Conservation (phyloP, 1,284 basidiomycete genomes). For the Schizopora paradoxa region DNA sequence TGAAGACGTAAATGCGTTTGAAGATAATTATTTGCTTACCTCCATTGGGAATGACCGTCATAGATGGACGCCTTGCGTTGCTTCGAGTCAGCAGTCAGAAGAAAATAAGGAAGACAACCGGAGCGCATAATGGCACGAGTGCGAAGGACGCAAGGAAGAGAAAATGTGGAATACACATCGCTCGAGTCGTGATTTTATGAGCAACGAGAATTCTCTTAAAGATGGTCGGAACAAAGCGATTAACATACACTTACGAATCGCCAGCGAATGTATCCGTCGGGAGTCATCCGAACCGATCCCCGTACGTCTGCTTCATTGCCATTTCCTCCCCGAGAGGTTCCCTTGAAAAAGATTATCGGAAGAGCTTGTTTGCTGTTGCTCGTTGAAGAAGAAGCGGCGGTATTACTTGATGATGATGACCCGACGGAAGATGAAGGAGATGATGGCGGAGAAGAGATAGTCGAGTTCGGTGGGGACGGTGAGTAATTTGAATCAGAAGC, state of each 20-base stretch:
- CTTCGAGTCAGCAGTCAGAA: conserved; percentile 7
- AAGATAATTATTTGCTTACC: conserved; percentile 30
- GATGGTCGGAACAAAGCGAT: neutral
- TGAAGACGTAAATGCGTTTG: neutral
- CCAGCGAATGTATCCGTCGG: conserved; percentile 54
- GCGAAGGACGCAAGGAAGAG: neutral
- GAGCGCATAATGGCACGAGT: neutral
- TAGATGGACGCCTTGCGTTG: conserved; percentile 42
- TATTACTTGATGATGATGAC: conserved; percentile 1
- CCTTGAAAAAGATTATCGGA: conserved; percentile 52
- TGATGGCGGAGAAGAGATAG: conserved; percentile 1
- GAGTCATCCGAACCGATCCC: conserved; percentile 51
- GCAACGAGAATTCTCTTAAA: no score
- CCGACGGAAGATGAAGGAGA: conserved; percentile 1
- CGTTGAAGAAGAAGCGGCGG: conserved; percentile 14
- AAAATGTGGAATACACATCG: neutral
- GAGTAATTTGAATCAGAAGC: conserved; percentile 6
- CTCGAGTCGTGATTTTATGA: no score
- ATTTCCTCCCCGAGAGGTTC: conserved; percentile 40
- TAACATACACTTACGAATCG: conserved; percentile 46
- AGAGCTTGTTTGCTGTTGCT: conserved; percentile 27
- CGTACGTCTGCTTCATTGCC: conserved; percentile 44
- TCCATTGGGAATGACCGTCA: conserved; percentile 49
- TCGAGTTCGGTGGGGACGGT: conserved; percentile 17
- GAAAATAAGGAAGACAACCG: neutral